phyloP scores from a whole-genome alignment of 2,329 filamentous ascomycete genomes.

The Lecanosticta acicola region DNA sequence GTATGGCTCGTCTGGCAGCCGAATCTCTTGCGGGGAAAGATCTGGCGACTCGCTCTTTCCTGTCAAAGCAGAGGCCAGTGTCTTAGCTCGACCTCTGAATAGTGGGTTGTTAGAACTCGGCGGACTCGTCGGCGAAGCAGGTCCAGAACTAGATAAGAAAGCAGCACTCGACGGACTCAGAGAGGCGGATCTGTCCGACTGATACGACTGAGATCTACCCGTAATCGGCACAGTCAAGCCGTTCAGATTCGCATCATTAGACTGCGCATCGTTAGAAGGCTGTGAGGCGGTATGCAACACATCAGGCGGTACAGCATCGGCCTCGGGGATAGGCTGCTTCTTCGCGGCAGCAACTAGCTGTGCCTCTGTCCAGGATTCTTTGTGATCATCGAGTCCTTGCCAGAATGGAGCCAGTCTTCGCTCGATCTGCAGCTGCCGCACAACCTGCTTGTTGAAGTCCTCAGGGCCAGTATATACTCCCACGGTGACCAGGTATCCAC shows the following conservation, averaged over 20 bases:
- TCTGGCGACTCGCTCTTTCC: conserved; percentile 65
- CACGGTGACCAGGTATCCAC: conserved; percentile 87
- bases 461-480: conserved; percentile 88
- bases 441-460: conserved; percentile 84
- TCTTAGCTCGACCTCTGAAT: conserved; percentile 83
- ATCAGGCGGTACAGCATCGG: conserved; percentile 76
- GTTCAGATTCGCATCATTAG: conserved; percentile 58
- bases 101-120: conserved; percentile 45
- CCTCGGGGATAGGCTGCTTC: conserved; percentile 73
- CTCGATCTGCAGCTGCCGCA: conserved; percentile 94
- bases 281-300: conserved; percentile 42
- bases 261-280: conserved; percentile 38
- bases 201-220: conserved; percentile 68
- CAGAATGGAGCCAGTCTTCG: conserved; percentile 89
- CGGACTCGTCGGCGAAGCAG: conserved; percentile 40
- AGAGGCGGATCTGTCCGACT: conserved; percentile 63
- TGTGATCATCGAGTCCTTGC: conserved; percentile 86
- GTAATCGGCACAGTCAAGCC: conserved; percentile 74
- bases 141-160: conserved; percentile 45
- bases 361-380: conserved; percentile 83
- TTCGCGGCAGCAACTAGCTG: conserved; percentile 89
- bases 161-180: conserved; percentile 57
- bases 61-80: conserved; percentile 68
- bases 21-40: conserved; percentile 68
- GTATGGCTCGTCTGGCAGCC: conserved; percentile 73